Percentiles rank a stretch among this genome's conserved stretches.
phyloP scores from a whole-genome alignment of 1,284 basidiomycete species.

The Trametes sp. region DNA sequence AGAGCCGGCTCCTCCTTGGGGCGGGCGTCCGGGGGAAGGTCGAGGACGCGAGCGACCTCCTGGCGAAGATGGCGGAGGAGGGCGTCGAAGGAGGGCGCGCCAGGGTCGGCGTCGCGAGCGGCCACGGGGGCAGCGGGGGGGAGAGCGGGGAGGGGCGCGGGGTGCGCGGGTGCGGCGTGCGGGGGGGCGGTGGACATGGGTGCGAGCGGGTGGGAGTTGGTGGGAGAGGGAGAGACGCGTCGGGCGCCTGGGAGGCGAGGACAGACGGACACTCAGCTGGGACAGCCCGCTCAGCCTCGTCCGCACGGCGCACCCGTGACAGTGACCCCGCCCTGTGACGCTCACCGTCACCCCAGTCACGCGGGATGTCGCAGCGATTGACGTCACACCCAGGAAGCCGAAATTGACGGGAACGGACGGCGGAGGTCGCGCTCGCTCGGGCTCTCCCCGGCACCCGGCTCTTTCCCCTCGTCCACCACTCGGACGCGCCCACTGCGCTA shows the following conservation, averaged over 20 bases:
- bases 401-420: background rate
- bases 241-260: conserved; percentile 19
- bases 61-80: conserved; percentile 29
- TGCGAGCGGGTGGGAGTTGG: conserved; percentile 22
- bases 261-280: background rate
- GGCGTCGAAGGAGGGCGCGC: conserved; percentile 27
- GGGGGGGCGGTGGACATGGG: conserved; percentile 19
- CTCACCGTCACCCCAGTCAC: too few species aligned
- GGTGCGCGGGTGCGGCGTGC: conserved; percentile 15
- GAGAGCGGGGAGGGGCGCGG: conserved; percentile 14
- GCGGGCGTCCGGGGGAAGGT: conserved; percentile 27
- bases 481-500: too few species aligned
- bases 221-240: conserved; percentile 36
- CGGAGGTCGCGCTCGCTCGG: too few species aligned
- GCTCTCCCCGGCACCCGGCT: too few species aligned
- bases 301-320: background rate
- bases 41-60: conserved; percentile 31
- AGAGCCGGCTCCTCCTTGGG: conserved; percentile 26
- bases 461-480: too few species aligned
- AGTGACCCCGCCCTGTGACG: conserved; percentile 22
- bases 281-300: conserved; percentile 12
- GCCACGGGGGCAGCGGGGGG: background rate
- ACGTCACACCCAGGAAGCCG: conserved; percentile 11
- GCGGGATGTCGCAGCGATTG: background rate
- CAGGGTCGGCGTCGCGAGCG: conserved; percentile 23